Evolutionary conservation across 176 grass and related monocot species (phyloP).

Genomic region (Rhynchospora breviuscula): DNA sequence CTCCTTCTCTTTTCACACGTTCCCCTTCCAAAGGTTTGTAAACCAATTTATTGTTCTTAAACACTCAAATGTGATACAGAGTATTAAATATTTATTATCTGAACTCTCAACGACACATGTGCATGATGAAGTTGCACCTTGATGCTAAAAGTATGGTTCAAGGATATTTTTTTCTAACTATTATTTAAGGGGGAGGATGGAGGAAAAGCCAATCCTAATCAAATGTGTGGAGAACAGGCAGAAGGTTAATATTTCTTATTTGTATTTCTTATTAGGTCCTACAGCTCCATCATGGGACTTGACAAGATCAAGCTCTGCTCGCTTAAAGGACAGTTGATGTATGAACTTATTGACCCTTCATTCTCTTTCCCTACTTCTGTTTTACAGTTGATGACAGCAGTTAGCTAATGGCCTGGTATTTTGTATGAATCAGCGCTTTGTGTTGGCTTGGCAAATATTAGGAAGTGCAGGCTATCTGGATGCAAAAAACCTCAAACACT

Average conservation of each 20-base stretch:
- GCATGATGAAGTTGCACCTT: neutral
- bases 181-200: too few relatives aligned
- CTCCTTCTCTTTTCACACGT: conserved; percentile 34
- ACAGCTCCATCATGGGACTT: conserved; percentile 34
- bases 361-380: neutral
- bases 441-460: conserved; percentile 9
- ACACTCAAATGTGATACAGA: neutral
- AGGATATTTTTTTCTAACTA: neutral
- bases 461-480: neutral
- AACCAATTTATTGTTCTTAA: neutral
- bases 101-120: neutral
- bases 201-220: neutral
- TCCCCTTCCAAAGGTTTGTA: conserved; percentile 26
- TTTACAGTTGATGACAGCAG: neutral
- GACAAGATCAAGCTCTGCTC: conserved; percentile 18
- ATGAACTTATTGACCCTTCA: neutral
- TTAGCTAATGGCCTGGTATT: neutral
- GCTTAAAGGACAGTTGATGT: conserved; percentile 32
- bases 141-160: neutral
- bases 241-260: neutral
- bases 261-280: conserved; percentile 9
- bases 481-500: neutral
- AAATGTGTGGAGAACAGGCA: neutral
- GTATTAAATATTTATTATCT: neutral
- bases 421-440: neutral